Evolutionary conservation across 352 stramenopile genomes (phyloP), one percentile per base, ranked within the genome.

Genomic region (Phytopythium kandeliae): DNA sequence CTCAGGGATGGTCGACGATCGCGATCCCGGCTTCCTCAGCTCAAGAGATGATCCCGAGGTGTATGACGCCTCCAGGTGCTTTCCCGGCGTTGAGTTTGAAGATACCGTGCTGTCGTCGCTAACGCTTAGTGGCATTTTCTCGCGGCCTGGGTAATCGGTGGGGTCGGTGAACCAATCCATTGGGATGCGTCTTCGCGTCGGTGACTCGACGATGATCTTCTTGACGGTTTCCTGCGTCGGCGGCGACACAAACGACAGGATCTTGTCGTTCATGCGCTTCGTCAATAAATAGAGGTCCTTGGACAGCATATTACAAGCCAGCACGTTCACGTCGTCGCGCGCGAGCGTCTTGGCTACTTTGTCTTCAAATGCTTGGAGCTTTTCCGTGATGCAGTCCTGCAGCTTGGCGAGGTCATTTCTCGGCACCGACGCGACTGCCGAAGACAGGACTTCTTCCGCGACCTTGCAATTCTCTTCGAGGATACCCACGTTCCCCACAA

Each of bases 81-180:
- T 76, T 4, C 56, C 63, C 22, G 57, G n/a, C 2, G 63, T 73
- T 6, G 67, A 73, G 35, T 68, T 71, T 2, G 68, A 74, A 1
- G 71, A 81, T 12, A 67, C 36, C 33, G 41, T 53, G 41, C 65
- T 74, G 4, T 70, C 60, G 35, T 76, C 69, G 48, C 60, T 71
- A 6, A 69, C 10, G 57, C 60, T 77, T 15, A 63, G 51, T 9
- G 42, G 47, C 47, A 44, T 12, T 10, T 42, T 53, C 9, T 53
- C 47, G 17, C 47, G 47, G 1, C 22, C 41, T 34, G 26, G 22
- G 30, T 35, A 30, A 17, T 46, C 42, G 22, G 40, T 51, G 25
- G 74, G 60, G 25, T 83, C 74, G 1, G 71, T 86, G 51, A 83
- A 92, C 81, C 81, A 92, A 47, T 92, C 81, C 24, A 82, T 65